phyloP scores from a whole-genome alignment of 1,284 basidiomycete species.

The Cryptococcus sp. region DNA sequence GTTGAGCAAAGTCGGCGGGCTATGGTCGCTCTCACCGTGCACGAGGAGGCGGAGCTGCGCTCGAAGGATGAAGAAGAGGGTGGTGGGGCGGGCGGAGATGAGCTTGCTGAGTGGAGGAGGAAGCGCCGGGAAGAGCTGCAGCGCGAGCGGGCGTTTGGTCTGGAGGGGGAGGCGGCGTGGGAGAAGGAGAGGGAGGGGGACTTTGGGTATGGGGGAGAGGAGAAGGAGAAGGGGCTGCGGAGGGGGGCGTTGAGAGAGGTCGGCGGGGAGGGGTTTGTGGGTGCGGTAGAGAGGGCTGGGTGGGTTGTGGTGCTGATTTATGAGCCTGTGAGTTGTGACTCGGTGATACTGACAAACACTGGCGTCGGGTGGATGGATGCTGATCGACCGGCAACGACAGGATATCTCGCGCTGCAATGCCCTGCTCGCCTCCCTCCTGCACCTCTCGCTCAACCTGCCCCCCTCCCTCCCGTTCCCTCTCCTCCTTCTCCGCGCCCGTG shows the following conservation, averaged over 20 bases:
- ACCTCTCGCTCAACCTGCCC: conserved; percentile 28
- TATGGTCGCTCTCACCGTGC: conserved; percentile 28
- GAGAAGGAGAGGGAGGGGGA: conserved; percentile 7
- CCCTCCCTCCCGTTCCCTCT: conserved; percentile 9
- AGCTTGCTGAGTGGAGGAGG: conserved; percentile 8
- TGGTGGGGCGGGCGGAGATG: conserved; percentile 18
- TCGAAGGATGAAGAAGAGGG: conserved; percentile 9
- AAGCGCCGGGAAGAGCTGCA: conserved; percentile 15
- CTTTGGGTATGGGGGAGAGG: not conserved
- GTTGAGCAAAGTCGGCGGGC: conserved; percentile 12
- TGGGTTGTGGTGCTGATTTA: conserved; percentile 46
- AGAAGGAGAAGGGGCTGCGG: conserved; percentile 6
- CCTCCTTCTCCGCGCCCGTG: conserved; percentile 36
- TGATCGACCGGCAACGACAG: conserved; percentile 14
- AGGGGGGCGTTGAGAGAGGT: conserved; percentile 39
- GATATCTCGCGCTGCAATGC: conserved; percentile 37
- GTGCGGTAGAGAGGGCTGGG: conserved; percentile 38
- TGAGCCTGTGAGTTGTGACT: conserved; percentile 39
- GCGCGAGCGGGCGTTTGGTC: conserved; percentile 3
- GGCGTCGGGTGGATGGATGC: not conserved
- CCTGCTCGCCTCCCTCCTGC: conserved; percentile 29
- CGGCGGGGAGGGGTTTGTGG: conserved; percentile 35
- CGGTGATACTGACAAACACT: not conserved
- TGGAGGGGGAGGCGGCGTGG: conserved; percentile 8
- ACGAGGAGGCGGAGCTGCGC: conserved; percentile 28